Evolutionary conservation across 768 basidiomycete genomes (phyloP), one percentile per base, ranked within the genome.

Genomic region (Lactifluus hygrophoroides): DNA sequence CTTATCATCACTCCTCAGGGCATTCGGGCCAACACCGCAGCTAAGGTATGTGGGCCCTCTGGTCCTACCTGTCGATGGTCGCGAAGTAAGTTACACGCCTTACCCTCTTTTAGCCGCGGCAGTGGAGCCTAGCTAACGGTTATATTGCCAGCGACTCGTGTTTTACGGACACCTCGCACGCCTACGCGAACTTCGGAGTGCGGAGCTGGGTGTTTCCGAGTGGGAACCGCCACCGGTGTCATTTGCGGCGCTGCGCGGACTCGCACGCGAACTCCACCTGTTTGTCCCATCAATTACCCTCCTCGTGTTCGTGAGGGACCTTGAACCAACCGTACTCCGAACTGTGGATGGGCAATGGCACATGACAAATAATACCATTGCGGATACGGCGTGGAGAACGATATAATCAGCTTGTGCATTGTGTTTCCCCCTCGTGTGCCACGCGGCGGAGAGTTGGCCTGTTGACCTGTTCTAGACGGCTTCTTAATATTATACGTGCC

Each of bases 41-140:
- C 70, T 86, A 53, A 75, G 74, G 25, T 86, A 86, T 67, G 69
- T 86, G 51, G 85, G 85, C 17, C 84, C 83, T 8, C 75, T 86
- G 14, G 82, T 80, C 9, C 71, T 88, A 40, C 85, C 85, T 7
- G 71, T 86, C 19, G 75, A 75, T 38, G 83, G 77, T 42, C 69
- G 66, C 57, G 75, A 83, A 76, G 83, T 82, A 58, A 60, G 75
- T 54, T 30, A 23, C 27, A 37, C 19, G 23, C 19, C 5, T 49
- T 61, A 5, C 42, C 21, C 42, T 11, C 42, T 10, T 21, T 14
- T 13, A 13, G 10, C 21, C 1, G 42, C 19, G 35, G 21, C 23
- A 7, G 38, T 32, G n/a, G n/a, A n/a, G 27, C 17, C 47, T 34
- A 38, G 48, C 47, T 40, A 54, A 42, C 16, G 2, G 8, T 53